Percentiles rank a stretch among this genome's conserved stretches.
phyloP scores from a whole-genome alignment of 2,329 filamentous ascomycete genomes.

The Sordariomycetes sp. region DNA sequence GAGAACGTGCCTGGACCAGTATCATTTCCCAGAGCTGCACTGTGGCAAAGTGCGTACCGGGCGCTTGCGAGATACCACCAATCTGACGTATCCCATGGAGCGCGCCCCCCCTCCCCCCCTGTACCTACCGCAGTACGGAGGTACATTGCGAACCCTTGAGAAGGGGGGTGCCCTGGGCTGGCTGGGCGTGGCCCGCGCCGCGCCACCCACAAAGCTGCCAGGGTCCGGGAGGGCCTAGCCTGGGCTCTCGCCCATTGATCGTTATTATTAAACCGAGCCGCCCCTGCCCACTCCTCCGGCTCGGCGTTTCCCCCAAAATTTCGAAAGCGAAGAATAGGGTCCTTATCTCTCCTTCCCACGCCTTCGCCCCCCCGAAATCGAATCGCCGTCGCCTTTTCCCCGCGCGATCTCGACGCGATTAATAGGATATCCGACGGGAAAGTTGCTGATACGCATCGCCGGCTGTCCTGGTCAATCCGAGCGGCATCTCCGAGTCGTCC shows the following conservation, averaged over 20 bases:
- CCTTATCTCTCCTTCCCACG: background rate
- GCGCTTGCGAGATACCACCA: conserved; percentile 1
- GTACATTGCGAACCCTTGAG: background rate
- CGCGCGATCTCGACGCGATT: background rate
- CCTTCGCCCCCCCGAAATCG: background rate
- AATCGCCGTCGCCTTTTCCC: background rate
- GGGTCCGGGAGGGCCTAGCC: conserved; percentile 1
- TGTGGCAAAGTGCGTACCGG: background rate
- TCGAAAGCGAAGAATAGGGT: background rate
- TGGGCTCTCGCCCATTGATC: conserved; percentile 1
- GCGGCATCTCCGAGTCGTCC: background rate
- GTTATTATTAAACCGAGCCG: conserved; percentile 5
- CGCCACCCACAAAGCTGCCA: background rate
- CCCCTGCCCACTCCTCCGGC: background rate
- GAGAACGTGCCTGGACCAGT: background rate
- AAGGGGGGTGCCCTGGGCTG: background rate
- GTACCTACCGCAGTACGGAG: conserved; percentile 1
- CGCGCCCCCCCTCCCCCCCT: too few relatives aligned
- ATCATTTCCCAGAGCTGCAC: background rate
- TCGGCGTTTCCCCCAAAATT: background rate
- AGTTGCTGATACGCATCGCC: background rate
- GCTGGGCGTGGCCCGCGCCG: background rate
- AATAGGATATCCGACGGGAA: background rate
- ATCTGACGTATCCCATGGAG: background rate
- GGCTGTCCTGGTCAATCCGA: background rate